Evolutionary conservation across 2,329 filamentous ascomycete genomes (phyloP), one percentile per base, ranked within the genome.

Genomic region (Botrytis paeoniae): DNA sequence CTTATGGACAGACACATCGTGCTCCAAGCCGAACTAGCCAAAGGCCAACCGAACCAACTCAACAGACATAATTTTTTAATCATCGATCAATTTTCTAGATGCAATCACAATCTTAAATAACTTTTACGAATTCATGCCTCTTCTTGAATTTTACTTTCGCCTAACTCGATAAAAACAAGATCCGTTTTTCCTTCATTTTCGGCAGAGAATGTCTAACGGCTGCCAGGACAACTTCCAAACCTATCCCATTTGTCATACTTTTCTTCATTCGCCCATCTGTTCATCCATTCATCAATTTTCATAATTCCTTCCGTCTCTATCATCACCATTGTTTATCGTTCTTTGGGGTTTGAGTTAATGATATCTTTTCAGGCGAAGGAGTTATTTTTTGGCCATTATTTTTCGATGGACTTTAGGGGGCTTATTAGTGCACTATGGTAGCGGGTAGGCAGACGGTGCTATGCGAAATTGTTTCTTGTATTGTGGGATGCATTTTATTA

Each of bases 11-110:
- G 20, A 70, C 71, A 20, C 70, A 71, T 62, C 62, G 57, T 25
- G 72, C 57, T 41, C 69, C 74, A 70, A 77, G 73, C 62, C 73
- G 76, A 45, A 76, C 76, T n/a, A 78, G 76, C 41, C 66, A 77
- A n/a, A 72, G 63, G 18, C 70, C 63, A 14, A 61, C n/a, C n/a
- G 70, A 72, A 41, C 32, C 70, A 41, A 59, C 48, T 57, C 65
- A 69, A 69, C 48, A 69, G 45, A 72, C 70, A 35, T 69, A 48
- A 37, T 68, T 48, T 9, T 10, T 65, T 60, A 39, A 72, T 69
- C 32, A 54, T 37, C 14, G 29, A 48, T 39, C 4, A 35, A 39
- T 2, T 39, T 14, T 45, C n/a, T 69, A 43, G 37, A 45, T 66
- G 16, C 22, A 62, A 18, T 62, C 25, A 62, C 69, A 63, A 65